Evolutionary conservation across 441 rosid genomes (phyloP).

Genomic region (Corymbia calophylla): DNA sequence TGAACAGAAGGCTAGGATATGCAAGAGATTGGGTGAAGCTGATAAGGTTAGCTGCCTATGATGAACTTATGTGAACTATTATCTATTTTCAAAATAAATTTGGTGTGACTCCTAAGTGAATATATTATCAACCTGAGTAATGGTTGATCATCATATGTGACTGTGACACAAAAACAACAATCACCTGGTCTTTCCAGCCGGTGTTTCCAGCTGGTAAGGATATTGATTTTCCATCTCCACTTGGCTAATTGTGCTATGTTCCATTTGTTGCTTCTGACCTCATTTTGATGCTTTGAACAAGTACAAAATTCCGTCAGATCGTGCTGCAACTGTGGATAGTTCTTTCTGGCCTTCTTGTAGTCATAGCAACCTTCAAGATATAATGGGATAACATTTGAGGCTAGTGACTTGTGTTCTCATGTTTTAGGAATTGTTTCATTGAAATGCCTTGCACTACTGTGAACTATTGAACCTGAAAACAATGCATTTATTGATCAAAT

Average conservation of each 20-base stretch:
- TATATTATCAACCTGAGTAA: neutral
- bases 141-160: neutral
- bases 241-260: neutral
- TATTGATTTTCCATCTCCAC: neutral
- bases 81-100: neutral
- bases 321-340: neutral
- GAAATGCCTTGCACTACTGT: neutral
- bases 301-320: neutral
- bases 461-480: neutral
- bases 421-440: neutral
- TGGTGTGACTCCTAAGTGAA: neutral
- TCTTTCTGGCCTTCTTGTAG: neutral
- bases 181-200: neutral
- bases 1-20: constrained; percentile 88
- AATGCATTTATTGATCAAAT: neutral
- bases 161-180: neutral
- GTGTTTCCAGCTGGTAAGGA: neutral
- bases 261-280: neutral
- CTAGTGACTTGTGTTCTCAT: neutral
- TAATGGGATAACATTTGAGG: neutral
- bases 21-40: constrained; percentile 65
- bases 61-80: neutral
- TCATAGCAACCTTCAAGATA: neutral
- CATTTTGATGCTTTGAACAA: neutral
- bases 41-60: constrained; percentile 56